Conservation (phyloP, 2,329 filamentous ascomycete species). For the Pyricularia sp. region DNA sequence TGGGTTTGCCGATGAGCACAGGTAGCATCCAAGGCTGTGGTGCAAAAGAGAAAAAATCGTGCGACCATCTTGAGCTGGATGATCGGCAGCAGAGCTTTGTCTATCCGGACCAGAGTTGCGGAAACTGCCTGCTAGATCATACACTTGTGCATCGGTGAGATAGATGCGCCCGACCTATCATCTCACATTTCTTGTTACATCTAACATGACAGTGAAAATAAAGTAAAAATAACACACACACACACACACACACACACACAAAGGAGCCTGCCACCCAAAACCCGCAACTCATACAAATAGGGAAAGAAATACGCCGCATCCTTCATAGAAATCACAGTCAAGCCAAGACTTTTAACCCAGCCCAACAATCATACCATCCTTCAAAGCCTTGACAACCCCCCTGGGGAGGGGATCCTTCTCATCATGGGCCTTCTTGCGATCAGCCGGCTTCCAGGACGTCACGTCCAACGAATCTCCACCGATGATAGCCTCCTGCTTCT, state of each 20-base stretch:
- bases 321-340: background rate
- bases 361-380: conserved; percentile 18
- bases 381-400: conserved; percentile 23
- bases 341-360: background rate
- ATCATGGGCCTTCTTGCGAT: conserved; percentile 23
- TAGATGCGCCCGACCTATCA: background rate
- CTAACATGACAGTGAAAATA: background rate
- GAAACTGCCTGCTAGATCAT: too few species aligned
- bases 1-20: too few species aligned
- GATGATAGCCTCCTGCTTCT: conserved; percentile 13
- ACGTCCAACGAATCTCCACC: conserved; percentile 29
- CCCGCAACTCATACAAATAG: background rate
- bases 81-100: too few species aligned
- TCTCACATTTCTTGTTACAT: background rate
- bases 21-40: too few species aligned
- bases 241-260: too few species aligned
- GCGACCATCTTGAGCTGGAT: too few species aligned
- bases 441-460: conserved; percentile 20
- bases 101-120: too few species aligned
- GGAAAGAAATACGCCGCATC: background rate
- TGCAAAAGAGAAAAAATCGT: too few species aligned
- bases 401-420: conserved; percentile 25
- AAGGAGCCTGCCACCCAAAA: background rate
- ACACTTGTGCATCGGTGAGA: background rate
- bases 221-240: background rate